Evolutionary conservation across 2,329 filamentous ascomycete genomes (phyloP).

Genomic region (Diaporthe helianthi): DNA sequence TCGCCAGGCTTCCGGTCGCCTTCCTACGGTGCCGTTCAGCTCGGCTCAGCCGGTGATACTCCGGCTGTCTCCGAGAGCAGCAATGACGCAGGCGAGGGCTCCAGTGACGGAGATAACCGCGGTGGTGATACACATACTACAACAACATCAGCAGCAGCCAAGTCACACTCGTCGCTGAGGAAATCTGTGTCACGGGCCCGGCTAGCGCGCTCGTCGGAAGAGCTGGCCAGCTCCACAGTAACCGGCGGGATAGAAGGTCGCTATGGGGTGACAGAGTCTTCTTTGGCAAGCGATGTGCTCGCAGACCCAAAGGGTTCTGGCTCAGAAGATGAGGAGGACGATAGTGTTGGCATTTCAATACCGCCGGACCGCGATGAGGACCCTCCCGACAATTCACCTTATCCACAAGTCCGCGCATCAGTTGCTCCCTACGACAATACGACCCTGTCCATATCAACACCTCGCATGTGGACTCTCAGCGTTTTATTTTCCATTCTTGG

Average conservation of each 20-base stretch:
- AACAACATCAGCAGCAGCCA: conserved; percentile 12
- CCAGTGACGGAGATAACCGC: conserved; percentile 24
- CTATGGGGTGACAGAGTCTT: conserved; percentile 57
- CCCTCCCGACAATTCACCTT: conserved; percentile 74
- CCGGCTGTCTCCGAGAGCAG: conserved; percentile 24
- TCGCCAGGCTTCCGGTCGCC: conserved; percentile 42
- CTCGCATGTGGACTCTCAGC: conserved; percentile 86
- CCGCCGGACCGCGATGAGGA: conserved; percentile 55
- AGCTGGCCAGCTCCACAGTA: conserved; percentile 59
- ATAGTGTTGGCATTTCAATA: conserved; percentile 42
- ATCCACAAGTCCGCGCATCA: conserved; percentile 80
- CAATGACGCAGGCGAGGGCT: conserved; percentile 31
- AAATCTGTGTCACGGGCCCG: conserved; percentile 17
- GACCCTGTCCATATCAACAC: conserved; percentile 82
- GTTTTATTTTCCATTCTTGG: conserved; percentile 81
- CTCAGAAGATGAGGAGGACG: conserved; percentile 40
- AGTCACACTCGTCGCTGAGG: conserved; percentile 29
- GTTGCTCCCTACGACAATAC: conserved; percentile 79
- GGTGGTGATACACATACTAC: background rate
- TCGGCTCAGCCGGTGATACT: conserved; percentile 26
- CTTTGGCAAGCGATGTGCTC: conserved; percentile 54
- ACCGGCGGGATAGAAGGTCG: conserved; percentile 61
- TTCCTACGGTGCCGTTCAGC: conserved; percentile 45
- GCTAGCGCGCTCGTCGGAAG: conserved; percentile 49
- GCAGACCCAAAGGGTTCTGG: conserved; percentile 51